These are phyloP conservation scores for Elongisporangium undulatum DNA, from an alignment of 352 stramenopile genomes.

Conservation along the genomic window DNA sequence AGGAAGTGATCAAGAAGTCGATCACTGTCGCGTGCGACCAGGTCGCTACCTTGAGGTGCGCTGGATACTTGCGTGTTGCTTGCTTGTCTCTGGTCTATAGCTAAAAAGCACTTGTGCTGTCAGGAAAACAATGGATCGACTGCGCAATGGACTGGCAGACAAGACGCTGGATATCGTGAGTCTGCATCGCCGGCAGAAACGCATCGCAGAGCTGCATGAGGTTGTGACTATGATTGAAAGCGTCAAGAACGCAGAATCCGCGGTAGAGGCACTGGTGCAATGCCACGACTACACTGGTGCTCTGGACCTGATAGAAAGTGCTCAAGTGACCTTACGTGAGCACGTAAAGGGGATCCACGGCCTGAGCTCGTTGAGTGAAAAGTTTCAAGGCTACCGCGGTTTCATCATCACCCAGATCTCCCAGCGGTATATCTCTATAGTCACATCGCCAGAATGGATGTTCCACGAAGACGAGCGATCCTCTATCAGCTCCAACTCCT, in stretches of 20 bases:
- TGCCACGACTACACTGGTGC: slow-evolving; percentile 80
- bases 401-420: slow-evolving; percentile 81
- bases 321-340: slow-evolving; percentile 56
- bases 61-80: slow-evolving; percentile 6
- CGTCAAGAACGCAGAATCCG: slow-evolving; percentile 79
- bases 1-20: slow-evolving; percentile 85
- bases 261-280: slow-evolving; percentile 80
- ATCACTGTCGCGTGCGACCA: slow-evolving; percentile 77
- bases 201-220: slow-evolving; percentile 77
- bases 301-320: slow-evolving; percentile 73
- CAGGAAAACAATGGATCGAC: slow-evolving; percentile 78
- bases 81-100: background rate
- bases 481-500: slow-evolving; percentile 10
- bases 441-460: slow-evolving; percentile 81
- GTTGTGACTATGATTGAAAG: slow-evolving; percentile 81
- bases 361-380: slow-evolving; percentile 65
- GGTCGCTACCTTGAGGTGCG: slow-evolving; percentile 66
- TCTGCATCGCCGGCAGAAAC: slow-evolving; percentile 77
- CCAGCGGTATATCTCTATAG: slow-evolving; percentile 71
- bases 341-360: slow-evolving; percentile 78
- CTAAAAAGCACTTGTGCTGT: background rate
- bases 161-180: slow-evolving; percentile 87
- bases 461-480: slow-evolving; percentile 52
- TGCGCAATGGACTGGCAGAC: slow-evolving; percentile 74
- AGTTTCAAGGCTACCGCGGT: slow-evolving; percentile 60